Base-by-base conservation (phyloP, 148 eudicot genomes). In the Silene latifolia region DNA sequence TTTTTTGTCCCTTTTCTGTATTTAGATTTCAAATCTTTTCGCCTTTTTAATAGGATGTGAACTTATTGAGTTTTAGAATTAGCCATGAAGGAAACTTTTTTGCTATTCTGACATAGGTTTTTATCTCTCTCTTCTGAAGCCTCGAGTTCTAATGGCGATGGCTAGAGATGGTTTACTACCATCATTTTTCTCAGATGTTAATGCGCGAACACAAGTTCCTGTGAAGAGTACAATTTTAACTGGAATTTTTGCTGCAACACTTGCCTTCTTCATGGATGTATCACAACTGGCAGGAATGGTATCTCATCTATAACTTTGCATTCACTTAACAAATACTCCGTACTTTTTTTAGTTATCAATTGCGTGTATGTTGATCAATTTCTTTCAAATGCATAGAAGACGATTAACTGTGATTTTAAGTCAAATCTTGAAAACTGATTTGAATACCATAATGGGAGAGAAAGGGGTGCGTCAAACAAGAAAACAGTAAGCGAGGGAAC, bases 81-180 rank as follows among this genome's bases (percentile, higher is more conserved):
- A 39, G 53, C 25, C 3, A 7, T 69, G 19, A 47, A 69, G 32
- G 42, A 61, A 69, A 23, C 63, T 70, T 29, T 72, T 46, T 29
- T 44, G 10, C 69, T 73, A 21, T 67, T 20, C 69, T 75, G 6
- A 64, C 68, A 44, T 74, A 51, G 48, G 32, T 71, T 14, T 42
- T 42, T n/a, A 6, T 27, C 44, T 6, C 23, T 74, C 32, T 79
- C 13, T 83, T 63, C 73, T 80, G 78, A 87, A 91, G 98, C 97
- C 98, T 61, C 88, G 98, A 59, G 88, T 92, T 74, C 85, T 95
- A 76, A 92, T 95, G 98, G 96, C 97, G 59, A 95, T 95, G 98
- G 92, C 98, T 61, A 89, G 97, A 84, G 98, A 95, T 80, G 98
- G 98, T 65, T 84, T 95, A 83, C 84, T 95, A 65, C 98, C 97